A percentile compares a stretch with the other conserved stretches of the same genome.
These are phyloP conservation scores for Castanopsis chinensis DNA, from an alignment of 306 rosid species.

Conservation along the genomic window DNA sequence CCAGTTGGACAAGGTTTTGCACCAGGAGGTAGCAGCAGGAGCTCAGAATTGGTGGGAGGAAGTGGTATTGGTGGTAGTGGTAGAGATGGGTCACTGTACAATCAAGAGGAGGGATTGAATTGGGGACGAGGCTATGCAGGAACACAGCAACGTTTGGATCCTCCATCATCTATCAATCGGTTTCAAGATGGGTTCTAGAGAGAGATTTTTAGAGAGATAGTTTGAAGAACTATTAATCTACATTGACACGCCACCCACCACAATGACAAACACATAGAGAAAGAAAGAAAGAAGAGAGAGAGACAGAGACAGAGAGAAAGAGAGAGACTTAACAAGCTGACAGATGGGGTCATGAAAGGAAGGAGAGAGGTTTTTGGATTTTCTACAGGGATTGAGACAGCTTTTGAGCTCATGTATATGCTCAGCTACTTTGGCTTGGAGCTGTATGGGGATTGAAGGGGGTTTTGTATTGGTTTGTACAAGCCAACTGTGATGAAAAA, in stretches of 20 bases:
- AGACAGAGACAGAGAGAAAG: conserved; percentile 22
- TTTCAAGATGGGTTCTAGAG: conserved; percentile 81
- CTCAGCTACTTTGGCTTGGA: conserved; percentile 83
- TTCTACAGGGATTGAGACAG: conserved; percentile 47
- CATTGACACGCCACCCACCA: conserved; percentile 41
- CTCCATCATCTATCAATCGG: conserved; percentile 69
- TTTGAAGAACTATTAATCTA: conserved; percentile 25
- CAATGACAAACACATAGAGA: not conserved
- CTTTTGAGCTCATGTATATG: conserved; percentile 63
- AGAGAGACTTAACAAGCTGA: conserved; percentile 59
- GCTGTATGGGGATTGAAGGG: conserved; percentile 35
- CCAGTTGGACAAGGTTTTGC: conserved; percentile 64
- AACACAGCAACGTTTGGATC: conserved; percentile 50
- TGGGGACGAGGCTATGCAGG: conserved; percentile 51
- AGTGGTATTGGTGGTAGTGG: conserved; percentile 25
- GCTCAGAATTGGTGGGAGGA: conserved; percentile 8
- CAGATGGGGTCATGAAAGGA: conserved; percentile 60
- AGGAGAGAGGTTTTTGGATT: conserved; percentile 32
- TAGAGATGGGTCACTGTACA: conserved; percentile 43
- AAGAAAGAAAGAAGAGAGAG: conserved; percentile 21
- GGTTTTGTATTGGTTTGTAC: conserved; percentile 30
- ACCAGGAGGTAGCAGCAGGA: conserved; percentile 17
- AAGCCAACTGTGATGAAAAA: conserved; percentile 17
- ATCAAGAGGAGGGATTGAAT: conserved; percentile 40
- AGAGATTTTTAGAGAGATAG: conserved; percentile 26